Percentiles rank a stretch among this genome's conserved stretches.
These are phyloP conservation scores for Arachnomyces sp. DNA, from an alignment of 2,329 filamentous ascomycete species.

Conservation along the genomic window DNA sequence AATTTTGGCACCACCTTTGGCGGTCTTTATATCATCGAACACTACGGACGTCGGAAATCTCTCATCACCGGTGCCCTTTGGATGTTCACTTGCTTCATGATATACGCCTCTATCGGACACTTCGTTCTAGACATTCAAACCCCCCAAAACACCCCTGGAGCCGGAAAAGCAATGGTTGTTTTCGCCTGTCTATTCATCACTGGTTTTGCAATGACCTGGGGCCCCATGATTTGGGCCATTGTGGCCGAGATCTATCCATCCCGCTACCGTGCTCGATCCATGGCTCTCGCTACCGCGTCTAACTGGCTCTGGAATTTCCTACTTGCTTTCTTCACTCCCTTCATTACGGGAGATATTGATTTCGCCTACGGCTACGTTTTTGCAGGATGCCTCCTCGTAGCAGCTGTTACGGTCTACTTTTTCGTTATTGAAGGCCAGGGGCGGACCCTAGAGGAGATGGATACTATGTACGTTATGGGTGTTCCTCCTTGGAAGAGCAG, in stretches of 20 bases:
- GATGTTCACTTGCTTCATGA: conserved; percentile 57
- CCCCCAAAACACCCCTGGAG: conserved; percentile 35
- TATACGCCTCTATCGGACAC: conserved; percentile 54
- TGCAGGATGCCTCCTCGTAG: conserved; percentile 62
- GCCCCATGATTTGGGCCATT: conserved; percentile 48
- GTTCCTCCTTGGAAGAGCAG: conserved; percentile 58
- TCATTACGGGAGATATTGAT: conserved; percentile 65
- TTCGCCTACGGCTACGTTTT: conserved; percentile 75
- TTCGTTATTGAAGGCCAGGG: conserved; percentile 70
- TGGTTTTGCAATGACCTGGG: conserved; percentile 65
- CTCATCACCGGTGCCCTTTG: conserved; percentile 60
- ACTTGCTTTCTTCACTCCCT: conserved; percentile 71
- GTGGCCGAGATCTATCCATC: conserved; percentile 40
- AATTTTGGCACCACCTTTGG: conserved; percentile 62
- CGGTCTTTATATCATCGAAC: conserved; percentile 63
- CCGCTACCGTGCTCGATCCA: conserved; percentile 60
- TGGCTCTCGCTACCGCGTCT: conserved; percentile 67
- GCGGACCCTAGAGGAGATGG: conserved; percentile 69
- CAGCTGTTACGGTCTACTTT: conserved; percentile 62
- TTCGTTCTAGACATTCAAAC: conserved; percentile 32
- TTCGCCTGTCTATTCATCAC: conserved; percentile 68
- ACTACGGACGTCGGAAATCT: conserved; percentile 60
- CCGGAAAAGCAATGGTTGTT: conserved; percentile 63
- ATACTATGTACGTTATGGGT: conserved; percentile 64
- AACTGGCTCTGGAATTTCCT: conserved; percentile 77